phyloP scores from a whole-genome alignment of 306 rosid genomes.

The Sphenostylis stenocarpa region DNA sequence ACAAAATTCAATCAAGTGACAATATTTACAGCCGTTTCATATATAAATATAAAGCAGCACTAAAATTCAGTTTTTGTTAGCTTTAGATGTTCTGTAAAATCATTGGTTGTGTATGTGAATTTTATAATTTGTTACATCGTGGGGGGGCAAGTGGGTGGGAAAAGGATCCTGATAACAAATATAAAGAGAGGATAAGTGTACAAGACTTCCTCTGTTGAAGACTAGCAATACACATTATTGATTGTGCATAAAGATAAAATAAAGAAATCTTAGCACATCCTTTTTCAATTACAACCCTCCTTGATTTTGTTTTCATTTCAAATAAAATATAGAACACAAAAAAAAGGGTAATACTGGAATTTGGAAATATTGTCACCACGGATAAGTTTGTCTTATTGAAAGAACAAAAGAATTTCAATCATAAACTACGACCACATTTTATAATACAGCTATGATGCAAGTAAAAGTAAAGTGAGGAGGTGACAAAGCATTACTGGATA shows the following conservation, averaged over 20 bases:
- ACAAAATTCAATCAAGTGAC: background rate
- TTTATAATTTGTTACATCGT: background rate
- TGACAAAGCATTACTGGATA: slow-evolving; percentile 60
- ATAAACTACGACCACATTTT: background rate
- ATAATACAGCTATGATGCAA: background rate
- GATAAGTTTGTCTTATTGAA: background rate
- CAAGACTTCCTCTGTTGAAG: background rate
- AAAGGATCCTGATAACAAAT: background rate
- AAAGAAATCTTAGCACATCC: background rate
- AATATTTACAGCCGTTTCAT: background rate
- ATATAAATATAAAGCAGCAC: background rate
- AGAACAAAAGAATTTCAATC: background rate
- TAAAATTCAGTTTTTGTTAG: too few relatives aligned
- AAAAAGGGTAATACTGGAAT: background rate
- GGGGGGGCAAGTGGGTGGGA: background rate
- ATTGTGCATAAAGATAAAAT: background rate
- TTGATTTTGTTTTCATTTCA: background rate
- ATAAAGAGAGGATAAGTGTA: background rate
- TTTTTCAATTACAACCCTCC: background rate
- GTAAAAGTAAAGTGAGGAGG: background rate
- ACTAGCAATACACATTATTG: background rate
- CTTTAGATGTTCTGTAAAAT: background rate
- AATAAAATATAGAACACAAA: background rate
- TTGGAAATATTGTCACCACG: background rate
- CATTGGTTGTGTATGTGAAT: background rate